Percentiles rank a stretch among this genome's conserved stretches.
Conservation (phyloP, 495 filamentous ascomycete species). For the Penicillium waksmanii region DNA sequence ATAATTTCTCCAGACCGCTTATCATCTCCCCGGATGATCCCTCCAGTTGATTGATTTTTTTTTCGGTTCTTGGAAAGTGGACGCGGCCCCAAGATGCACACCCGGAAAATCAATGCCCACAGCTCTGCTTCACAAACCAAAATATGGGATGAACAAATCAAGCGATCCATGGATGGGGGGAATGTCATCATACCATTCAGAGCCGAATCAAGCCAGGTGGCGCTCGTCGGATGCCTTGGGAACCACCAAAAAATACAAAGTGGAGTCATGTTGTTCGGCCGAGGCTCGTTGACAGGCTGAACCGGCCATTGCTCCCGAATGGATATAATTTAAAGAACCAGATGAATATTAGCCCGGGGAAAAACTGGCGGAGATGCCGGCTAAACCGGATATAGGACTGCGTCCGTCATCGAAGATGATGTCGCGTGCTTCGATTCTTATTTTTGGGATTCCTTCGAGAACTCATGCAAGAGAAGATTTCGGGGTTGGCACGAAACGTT, state of each 20-base stretch:
- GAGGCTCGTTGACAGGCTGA: conserved; percentile 6
- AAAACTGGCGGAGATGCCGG: neutral
- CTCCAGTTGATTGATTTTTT: neutral
- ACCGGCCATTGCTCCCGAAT: neutral
- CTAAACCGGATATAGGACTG: neutral
- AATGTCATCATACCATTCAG: neutral
- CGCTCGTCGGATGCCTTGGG: neutral
- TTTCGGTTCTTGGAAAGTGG: conserved; percentile 4
- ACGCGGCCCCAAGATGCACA: conserved; percentile 9
- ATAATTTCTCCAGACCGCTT: conserved; percentile 19
- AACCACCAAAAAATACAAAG: neutral
- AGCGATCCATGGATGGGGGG: neutral
- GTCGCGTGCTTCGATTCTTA: neutral
- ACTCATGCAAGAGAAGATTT: neutral
- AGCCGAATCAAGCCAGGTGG: neutral
- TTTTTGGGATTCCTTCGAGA: neutral
- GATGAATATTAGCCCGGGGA: neutral
- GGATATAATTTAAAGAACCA: conserved; percentile 4
- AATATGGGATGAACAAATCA: neutral
- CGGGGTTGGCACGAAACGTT: neutral
- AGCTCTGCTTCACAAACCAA: neutral
- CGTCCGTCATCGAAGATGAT: neutral
- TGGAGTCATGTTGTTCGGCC: neutral
- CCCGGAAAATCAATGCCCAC: conserved; percentile 14
- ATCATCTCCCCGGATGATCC: conserved; percentile 18